These are phyloP conservation scores for Diacronema lutheri DNA, from an alignment of 78 protist species.

Conservation along the genomic window DNA sequence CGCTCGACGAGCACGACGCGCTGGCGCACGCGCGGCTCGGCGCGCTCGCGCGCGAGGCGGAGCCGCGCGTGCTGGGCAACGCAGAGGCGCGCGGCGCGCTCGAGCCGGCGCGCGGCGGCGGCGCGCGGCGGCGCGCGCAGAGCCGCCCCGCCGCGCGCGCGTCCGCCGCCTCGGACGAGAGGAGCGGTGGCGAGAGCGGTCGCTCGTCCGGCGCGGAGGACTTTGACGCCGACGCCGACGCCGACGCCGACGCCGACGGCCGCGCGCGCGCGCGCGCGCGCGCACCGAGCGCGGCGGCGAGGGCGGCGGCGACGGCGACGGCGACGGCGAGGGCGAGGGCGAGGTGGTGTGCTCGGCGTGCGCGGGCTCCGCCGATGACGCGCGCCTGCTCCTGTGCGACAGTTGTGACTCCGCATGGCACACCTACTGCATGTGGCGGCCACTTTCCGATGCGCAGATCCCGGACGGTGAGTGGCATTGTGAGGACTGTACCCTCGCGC, in stretches of 20 bases:
- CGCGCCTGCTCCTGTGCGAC: slow-evolving; percentile 5
- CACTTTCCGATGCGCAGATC: neutral
- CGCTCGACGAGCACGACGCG: no score
- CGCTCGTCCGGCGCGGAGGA: neutral
- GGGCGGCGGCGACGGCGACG: no score
- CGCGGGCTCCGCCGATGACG: neutral
- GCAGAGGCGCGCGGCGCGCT: no score
- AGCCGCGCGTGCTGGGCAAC: no score
- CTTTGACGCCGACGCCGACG: neutral
- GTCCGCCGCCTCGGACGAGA: neutral
- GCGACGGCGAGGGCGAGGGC: no score
- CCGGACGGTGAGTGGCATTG: slow-evolving; percentile 7
- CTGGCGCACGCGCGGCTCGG: no score
- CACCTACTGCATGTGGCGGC: slow-evolving; percentile 3
- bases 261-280: no score
- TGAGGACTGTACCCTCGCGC: neutral
- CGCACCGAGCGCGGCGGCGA: no score
- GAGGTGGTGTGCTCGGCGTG: neutral
- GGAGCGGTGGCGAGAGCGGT: neutral
- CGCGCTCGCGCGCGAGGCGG: no score
- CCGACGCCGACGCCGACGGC: no score
- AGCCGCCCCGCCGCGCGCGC: neutral
- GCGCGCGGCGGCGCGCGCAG: neutral
- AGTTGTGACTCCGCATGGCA: neutral
- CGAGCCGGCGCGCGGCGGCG: no score